phyloP scores from a whole-genome alignment of 371 early-diverging fungal genomes.

The Synchytrium microbalum region DNA sequence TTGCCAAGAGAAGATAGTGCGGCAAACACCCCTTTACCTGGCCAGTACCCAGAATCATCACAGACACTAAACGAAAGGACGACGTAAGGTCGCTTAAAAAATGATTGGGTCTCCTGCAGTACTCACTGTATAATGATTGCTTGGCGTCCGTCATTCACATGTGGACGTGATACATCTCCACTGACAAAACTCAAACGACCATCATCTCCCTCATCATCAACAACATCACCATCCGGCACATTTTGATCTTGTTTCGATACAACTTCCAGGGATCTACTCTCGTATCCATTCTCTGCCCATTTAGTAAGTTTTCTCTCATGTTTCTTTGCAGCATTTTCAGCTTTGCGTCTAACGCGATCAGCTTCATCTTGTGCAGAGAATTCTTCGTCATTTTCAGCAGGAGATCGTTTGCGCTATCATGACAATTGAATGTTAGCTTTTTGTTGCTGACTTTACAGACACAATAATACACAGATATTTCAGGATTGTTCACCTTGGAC shows the following conservation, averaged over 20 bases:
- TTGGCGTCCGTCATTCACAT: conserved; percentile 2
- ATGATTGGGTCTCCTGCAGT: neutral
- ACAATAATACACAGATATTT: too few relatives aligned
- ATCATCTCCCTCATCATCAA: conserved; percentile 7
- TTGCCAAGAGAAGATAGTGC: conserved; percentile 16
- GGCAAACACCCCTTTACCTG: conserved; percentile 20
- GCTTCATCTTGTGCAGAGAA: conserved; percentile 6
- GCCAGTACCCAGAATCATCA: conserved; percentile 27
- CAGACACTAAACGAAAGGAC: conserved; percentile 16
- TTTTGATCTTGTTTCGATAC: too few relatives aligned
- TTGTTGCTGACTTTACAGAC: too few relatives aligned
- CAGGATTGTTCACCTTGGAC: too few relatives aligned
- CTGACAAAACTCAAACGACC: conserved; percentile 6
- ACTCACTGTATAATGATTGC: conserved; percentile 20
- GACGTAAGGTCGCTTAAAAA: neutral
- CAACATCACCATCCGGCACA: conserved; percentile 5
- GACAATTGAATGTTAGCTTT: too few relatives aligned
- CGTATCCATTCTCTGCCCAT: conserved; percentile 7
- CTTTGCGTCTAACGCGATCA: neutral
- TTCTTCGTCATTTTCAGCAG: too few relatives aligned
- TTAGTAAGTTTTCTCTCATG: conserved; percentile 7
- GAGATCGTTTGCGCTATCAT: too few relatives aligned
- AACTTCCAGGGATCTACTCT: neutral
- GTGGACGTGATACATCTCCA: conserved; percentile 15
- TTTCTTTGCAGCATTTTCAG: neutral